A percentile compares a stretch with the other conserved stretches of the same genome.
Evolutionary conservation across 371 early-diverging fungal species (phyloP).

Genomic region (Zychaea mexicana): DNA sequence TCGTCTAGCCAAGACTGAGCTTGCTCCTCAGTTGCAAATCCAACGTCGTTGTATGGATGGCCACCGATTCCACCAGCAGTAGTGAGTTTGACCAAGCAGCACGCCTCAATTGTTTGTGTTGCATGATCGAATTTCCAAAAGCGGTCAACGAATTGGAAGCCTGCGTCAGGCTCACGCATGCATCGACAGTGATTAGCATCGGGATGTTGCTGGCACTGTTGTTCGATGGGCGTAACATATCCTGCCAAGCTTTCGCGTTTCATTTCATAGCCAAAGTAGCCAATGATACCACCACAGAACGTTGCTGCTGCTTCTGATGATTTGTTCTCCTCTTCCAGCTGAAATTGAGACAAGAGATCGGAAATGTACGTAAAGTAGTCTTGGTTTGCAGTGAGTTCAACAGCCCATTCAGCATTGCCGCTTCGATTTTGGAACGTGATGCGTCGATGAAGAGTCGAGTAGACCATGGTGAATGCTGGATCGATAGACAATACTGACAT

Average conservation of each 20-base stretch:
- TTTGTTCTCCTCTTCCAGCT: not conserved
- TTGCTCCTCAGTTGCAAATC: conserved; percentile 12
- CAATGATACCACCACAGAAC: conserved; percentile 85
- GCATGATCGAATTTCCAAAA: conserved; percentile 78
- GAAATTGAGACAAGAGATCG: conserved; percentile 11
- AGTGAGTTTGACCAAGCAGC: conserved; percentile 47
- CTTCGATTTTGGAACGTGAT: conserved; percentile 7
- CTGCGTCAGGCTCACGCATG: conserved; percentile 72
- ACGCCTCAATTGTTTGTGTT: conserved; percentile 40
- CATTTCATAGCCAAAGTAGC: conserved; percentile 96
- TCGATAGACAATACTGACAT: conserved; percentile 33
- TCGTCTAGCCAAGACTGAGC: conserved; percentile 28
- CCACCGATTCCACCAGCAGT: not conserved
- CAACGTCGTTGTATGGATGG: conserved; percentile 8
- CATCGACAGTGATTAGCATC: conserved; percentile 40
- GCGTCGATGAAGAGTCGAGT: conserved; percentile 40
- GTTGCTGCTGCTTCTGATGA: conserved; percentile 14
- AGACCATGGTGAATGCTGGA: conserved; percentile 40
- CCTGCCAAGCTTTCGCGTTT: conserved; percentile 75
- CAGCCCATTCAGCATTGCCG: not conserved
- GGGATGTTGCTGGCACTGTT: conserved; percentile 29
- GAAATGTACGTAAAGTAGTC: conserved; percentile 44
- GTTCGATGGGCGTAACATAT: conserved; percentile 44
- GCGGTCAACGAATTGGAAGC: conserved; percentile 82
- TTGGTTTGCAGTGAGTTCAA: not conserved